Evolutionary conservation across 2,329 filamentous ascomycete genomes (phyloP).

Genomic region (Aspergillus amoenus): DNA sequence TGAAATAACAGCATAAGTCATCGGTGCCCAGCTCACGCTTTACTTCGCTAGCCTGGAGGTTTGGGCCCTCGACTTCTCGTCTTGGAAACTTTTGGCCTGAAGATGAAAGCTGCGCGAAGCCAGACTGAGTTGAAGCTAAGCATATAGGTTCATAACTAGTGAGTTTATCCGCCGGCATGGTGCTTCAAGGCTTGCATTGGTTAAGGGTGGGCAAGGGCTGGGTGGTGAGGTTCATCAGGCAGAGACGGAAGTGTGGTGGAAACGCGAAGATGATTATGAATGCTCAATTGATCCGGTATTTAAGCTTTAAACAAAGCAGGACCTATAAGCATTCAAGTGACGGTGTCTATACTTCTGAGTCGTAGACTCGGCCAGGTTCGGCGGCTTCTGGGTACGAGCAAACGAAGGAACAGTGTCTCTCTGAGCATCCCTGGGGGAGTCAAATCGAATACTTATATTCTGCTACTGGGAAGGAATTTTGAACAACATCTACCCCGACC

Average conservation of each 20-base stretch:
- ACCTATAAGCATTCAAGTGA: neutral
- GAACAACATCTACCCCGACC: neutral
- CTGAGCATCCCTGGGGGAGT: too few relatives aligned
- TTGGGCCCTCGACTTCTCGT: neutral
- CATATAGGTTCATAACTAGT: slow-evolving; percentile 22
- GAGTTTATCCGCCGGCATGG: slow-evolving; percentile 13
- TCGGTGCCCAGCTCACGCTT: neutral
- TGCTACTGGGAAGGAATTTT: neutral
- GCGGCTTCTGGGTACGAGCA: neutral
- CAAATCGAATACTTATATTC: too few relatives aligned
- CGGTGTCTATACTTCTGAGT: neutral
- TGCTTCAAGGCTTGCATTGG: neutral
- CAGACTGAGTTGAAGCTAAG: slow-evolving; percentile 25
- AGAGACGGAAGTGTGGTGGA: neutral
- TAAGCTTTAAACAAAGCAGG: neutral
- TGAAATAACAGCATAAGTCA: slow-evolving; percentile 42
- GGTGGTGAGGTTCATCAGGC: neutral
- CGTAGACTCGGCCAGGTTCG: neutral
- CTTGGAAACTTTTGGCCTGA: neutral
- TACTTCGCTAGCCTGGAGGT: too few relatives aligned
- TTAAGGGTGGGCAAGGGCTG: neutral
- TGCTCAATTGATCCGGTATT: neutral
- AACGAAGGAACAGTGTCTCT: neutral
- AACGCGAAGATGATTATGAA: neutral
- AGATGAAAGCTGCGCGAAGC: neutral